Base-by-base conservation (phyloP, 163 green algal species). In the Scenedesmus sp. region DNA sequence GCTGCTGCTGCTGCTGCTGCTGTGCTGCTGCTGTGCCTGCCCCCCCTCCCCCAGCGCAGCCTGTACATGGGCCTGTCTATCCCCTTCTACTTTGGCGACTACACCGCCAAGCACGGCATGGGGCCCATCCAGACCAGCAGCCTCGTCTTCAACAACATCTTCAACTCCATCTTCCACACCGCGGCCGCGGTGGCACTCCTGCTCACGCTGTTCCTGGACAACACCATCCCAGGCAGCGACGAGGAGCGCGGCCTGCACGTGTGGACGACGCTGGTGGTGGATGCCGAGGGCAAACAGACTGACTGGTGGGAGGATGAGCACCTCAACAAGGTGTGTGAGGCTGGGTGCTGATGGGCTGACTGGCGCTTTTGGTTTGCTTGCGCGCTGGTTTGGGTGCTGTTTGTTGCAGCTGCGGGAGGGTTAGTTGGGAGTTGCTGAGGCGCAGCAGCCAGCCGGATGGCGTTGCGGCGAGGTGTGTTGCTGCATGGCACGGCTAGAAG, bases 191-290 rank as follows among this genome's bases (percentile, higher is more conserved):
- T 98, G 24, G 68, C 93, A 0, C 94, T 98, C 2, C 87, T 97
- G n/a, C 80, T 95, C 0, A 95, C 96, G 22, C 90, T 98, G 85
- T 46, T 98, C 43, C 90, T 98, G 61, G 96, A 98, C 92, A 96
- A 96, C 89, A 96, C 93, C 24, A 92, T 97, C 18, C 91, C 94
- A 0, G 93, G 81, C 20, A 89, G 56, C 20, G 79, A 90, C 61
- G 81, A 88, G 59, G 93, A 95, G 86, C 49, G 93, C 2, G 93
- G 93, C 12, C 83, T 95, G 43, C 86, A 76, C 6, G 85, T 83
- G 42, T 94, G 91, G 93, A 61, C 15, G 1, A 44, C 18, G 0
- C 49, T 61, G 53, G 56, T 86, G 33, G 43, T 73, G 46, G 49
- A 73, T 65, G n/a, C 6, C 20, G 81, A 88, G 10, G 81, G 81